These are phyloP conservation scores for Calonectria leucothoes DNA, from an alignment of 2,329 filamentous ascomycete genomes.

Conservation along the genomic window DNA sequence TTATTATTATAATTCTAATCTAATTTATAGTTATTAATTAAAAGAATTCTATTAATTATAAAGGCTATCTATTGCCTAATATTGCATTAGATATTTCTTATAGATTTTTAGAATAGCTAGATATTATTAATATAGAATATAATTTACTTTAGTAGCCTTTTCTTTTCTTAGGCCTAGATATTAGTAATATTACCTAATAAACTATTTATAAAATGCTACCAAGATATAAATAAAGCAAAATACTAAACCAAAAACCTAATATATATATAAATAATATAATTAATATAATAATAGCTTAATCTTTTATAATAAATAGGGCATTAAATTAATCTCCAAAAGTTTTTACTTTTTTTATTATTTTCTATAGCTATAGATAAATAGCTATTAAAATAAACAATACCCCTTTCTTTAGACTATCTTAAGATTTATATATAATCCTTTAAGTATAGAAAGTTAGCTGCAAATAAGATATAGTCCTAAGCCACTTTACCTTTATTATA, in stretches of 20 bases:
- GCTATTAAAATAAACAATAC: too few species aligned
- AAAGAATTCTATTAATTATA: too few species aligned
- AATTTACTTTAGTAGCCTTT: background rate
- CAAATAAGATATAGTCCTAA: background rate
- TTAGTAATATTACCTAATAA: background rate
- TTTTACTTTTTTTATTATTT: too few species aligned
- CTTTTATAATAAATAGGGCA: too few species aligned
- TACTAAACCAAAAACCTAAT: background rate
- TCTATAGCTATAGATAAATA: too few species aligned
- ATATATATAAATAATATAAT: too few species aligned
- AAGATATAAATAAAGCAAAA: background rate
- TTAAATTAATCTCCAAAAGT: background rate
- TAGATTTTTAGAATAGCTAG: background rate
- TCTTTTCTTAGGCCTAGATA: background rate
- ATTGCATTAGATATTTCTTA: constrained; percentile 1
- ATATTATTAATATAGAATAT: background rate
- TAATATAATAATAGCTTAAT: too few species aligned
- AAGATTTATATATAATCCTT: background rate
- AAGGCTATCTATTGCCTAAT: background rate
- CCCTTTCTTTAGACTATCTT: background rate
- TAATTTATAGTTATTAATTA: background rate
- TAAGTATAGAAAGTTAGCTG: constrained; percentile 1
- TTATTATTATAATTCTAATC: background rate
- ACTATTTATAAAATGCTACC: background rate
- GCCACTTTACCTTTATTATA: constrained; percentile 3